These are phyloP conservation scores for Claviceps sp. DNA, from an alignment of 2,329 filamentous ascomycete species.

Conservation along the genomic window DNA sequence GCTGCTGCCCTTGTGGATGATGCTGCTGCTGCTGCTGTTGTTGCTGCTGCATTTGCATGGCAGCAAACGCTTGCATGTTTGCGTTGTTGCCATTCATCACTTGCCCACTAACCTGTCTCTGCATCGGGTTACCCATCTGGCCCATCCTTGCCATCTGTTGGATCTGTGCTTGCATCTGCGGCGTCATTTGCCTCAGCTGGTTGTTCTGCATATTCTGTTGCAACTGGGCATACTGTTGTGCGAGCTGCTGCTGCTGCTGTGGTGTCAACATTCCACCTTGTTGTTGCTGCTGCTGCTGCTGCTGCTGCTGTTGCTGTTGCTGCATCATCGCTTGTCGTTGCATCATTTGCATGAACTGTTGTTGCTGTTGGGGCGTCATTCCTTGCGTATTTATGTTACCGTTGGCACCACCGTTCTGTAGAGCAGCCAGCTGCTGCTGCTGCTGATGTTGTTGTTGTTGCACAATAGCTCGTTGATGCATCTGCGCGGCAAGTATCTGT, in stretches of 20 bases:
- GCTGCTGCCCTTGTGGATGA: conserved; percentile 13
- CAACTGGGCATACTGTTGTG: conserved; percentile 30
- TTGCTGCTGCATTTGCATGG: conserved; percentile 25
- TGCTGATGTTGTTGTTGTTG: conserved; percentile 35
- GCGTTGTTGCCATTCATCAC: conserved; percentile 28
- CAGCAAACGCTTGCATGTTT: conserved; percentile 25
- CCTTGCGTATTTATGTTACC: conserved; percentile 22
- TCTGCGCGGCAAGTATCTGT: conserved; percentile 29
- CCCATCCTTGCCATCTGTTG: conserved; percentile 25
- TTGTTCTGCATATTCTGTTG: conserved; percentile 28
- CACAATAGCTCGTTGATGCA: conserved; percentile 34
- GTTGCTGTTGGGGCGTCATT: conserved; percentile 24
- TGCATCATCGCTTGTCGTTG: conserved; percentile 26
- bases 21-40: conserved; percentile 20
- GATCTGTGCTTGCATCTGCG: conserved; percentile 25
- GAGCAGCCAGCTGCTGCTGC: conserved; percentile 29
- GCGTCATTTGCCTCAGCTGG: conserved; percentile 20
- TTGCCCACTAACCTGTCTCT: conserved; percentile 23
- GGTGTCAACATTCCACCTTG: conserved; percentile 27
- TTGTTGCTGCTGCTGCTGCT: conserved; percentile 17
- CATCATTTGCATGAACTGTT: conserved; percentile 24
- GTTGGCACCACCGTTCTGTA: conserved; percentile 25
- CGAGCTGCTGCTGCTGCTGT: conserved; percentile 28
- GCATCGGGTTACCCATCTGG: conserved; percentile 25
- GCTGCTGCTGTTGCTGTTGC: conserved; percentile 21